A percentile compares a stretch with the other conserved stretches of the same genome.
These are phyloP conservation scores for Coemansia sp. DNA, from an alignment of 192 early-diverging fungal genomes.

Conservation along the genomic window DNA sequence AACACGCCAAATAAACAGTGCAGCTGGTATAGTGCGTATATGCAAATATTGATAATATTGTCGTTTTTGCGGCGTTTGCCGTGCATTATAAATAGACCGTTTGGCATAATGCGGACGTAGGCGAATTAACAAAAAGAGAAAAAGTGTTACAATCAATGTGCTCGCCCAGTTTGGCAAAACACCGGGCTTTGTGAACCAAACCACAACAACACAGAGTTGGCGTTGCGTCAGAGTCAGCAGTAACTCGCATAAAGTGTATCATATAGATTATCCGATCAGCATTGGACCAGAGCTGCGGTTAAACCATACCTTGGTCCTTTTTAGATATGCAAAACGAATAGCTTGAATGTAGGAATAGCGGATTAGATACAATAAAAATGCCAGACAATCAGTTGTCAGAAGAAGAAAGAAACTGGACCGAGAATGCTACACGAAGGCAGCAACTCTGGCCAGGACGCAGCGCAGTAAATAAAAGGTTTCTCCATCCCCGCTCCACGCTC, in stretches of 20 bases:
- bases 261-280: neutral
- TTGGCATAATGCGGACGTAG: neutral
- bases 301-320: neutral
- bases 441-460: no score
- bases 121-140: neutral
- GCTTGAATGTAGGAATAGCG: no score
- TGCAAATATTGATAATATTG: conserved; percentile 3
- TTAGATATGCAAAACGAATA: no score
- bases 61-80: neutral
- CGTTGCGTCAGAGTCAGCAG: neutral
- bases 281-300: neutral
- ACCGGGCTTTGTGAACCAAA: no score
- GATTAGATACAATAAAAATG: no score
- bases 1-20: no score
- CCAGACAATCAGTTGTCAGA: no score
- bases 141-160: neutral
- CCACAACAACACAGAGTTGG: no score
- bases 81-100: neutral
- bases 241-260: neutral
- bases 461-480: no score
- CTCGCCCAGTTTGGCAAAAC: neutral
- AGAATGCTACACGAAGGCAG: no score
- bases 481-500: no score
- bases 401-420: no score
- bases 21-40: neutral